These are phyloP conservation scores for Paecilomyces niveus DNA, from an alignment of 2,329 filamentous ascomycete species.

Conservation along the genomic window DNA sequence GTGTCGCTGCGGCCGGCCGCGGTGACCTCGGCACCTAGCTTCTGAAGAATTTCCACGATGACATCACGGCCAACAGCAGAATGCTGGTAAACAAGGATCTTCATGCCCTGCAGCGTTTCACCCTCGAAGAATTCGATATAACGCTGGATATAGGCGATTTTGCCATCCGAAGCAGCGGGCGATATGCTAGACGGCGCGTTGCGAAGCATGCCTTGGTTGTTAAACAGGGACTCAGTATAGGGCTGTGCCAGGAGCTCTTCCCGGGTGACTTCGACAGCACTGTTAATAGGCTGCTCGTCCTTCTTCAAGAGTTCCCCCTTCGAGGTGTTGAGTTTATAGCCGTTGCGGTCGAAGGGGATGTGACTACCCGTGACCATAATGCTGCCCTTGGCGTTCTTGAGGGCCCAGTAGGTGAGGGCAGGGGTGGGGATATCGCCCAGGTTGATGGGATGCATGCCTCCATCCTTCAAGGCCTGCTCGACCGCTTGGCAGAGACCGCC, in stretches of 20 bases:
- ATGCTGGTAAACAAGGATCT: slow-evolving; percentile 25
- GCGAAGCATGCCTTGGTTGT: slow-evolving; percentile 20
- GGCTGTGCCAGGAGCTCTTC: slow-evolving; percentile 18
- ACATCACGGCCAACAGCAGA: slow-evolving; percentile 27
- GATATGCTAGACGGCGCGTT: slow-evolving; percentile 9
- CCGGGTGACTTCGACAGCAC: slow-evolving; percentile 16
- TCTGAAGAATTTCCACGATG: slow-evolving; percentile 21
- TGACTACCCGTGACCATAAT: slow-evolving; percentile 31
- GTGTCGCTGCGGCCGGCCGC: slow-evolving; percentile 25
- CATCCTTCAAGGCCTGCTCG: slow-evolving; percentile 21
- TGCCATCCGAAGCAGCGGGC: slow-evolving; percentile 12
- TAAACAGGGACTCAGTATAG: slow-evolving; percentile 20
- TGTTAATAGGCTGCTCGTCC: slow-evolving; percentile 24
- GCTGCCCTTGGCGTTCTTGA: slow-evolving; percentile 22
- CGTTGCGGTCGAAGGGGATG: slow-evolving; percentile 29
- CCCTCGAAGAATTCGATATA: slow-evolving; percentile 25
- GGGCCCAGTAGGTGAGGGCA: slow-evolving; percentile 21
- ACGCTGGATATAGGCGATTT: slow-evolving; percentile 19
- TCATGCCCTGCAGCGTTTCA: slow-evolving; percentile 19
- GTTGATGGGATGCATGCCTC: slow-evolving; percentile 21
- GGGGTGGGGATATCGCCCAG: slow-evolving; percentile 26
- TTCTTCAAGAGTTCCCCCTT: slow-evolving; percentile 26
- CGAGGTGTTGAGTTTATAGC: slow-evolving; percentile 28
- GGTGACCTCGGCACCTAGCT: slow-evolving; percentile 21
- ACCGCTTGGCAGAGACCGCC: slow-evolving; percentile 25